Conservation (phyloP, 1,139 yeast species). For the Yamadazyma buinensis region DNA sequence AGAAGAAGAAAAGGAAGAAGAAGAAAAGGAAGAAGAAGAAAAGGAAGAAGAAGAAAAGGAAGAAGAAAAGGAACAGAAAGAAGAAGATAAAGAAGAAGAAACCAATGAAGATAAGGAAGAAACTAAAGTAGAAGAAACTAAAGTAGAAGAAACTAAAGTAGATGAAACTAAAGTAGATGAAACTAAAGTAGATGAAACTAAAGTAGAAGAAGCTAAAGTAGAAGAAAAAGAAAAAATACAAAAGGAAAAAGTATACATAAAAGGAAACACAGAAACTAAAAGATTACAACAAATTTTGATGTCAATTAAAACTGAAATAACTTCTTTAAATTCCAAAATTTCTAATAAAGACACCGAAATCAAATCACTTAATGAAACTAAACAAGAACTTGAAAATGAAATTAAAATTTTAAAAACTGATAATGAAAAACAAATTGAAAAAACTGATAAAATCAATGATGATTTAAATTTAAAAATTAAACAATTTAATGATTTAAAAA, state of each 20-base stretch:
- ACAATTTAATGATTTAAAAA: background rate
- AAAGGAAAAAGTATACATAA: background rate
- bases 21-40: conserved; percentile 2
- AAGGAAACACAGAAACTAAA: conserved; percentile 6
- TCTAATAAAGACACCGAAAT: conserved; percentile 1
- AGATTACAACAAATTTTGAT: conserved; percentile 5
- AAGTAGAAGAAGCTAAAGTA: background rate
- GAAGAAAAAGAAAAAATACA: background rate
- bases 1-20: conserved; percentile 2
- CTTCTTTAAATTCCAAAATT: conserved; percentile 4
- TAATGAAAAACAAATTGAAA: background rate
- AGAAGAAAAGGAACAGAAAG: conserved; percentile 1
- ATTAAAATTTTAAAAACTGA: conserved; percentile 1
- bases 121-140: background rate
- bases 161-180: background rate
- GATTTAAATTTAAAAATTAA: conserved; percentile 2
- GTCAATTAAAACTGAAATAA: conserved; percentile 8
- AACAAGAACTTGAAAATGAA: background rate
- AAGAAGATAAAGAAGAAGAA: conserved; percentile 1
- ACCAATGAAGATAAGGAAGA: background rate
- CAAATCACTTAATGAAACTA: background rate
- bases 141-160: background rate
- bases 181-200: too few species aligned
- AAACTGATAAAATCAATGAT: conserved; percentile 2
- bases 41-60: conserved; percentile 1